Evolutionary conservation across 345 rosid genomes (phyloP).

Genomic region (Erucastrum elatum): DNA sequence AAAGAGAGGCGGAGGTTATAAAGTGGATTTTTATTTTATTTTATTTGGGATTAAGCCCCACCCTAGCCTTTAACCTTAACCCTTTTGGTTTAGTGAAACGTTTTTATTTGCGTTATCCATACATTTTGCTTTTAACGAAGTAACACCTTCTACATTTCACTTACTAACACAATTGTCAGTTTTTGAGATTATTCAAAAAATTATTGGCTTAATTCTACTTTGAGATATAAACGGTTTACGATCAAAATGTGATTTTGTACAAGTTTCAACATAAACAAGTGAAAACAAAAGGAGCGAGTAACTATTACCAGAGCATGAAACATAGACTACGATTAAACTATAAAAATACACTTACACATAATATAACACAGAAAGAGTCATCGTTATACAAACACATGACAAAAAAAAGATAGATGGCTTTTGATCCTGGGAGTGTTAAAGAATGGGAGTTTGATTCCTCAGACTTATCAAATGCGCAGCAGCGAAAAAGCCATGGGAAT

Average conservation of each 20-base stretch:
- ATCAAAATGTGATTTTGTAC: not conserved
- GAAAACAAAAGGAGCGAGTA: no score
- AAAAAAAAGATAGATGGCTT: no score
- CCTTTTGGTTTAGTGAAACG: slow-evolving; percentile 21
- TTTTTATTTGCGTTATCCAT: not conserved
- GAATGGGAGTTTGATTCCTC: slow-evolving; percentile 6
- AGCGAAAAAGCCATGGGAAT: slow-evolving; percentile 22
- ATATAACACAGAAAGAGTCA: slow-evolving; percentile 17
- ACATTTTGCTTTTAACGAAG: not conserved
- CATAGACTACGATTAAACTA: no score
- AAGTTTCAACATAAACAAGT: no score
- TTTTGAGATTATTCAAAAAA: not conserved
- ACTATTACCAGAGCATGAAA: no score
- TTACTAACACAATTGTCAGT: not conserved
- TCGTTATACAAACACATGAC: not conserved
- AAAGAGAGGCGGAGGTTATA: slow-evolving; percentile 55
- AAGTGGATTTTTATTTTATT: slow-evolving; percentile 23
- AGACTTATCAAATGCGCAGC: slow-evolving; percentile 21
- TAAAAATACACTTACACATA: no score
- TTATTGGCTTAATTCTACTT: not conserved
- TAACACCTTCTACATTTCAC: not conserved
- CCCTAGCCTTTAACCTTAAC: slow-evolving; percentile 17
- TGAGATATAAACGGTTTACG: not conserved
- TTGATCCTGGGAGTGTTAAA: no score
- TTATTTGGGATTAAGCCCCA: slow-evolving; percentile 17